Percentiles rank a stretch among this genome's conserved stretches.
Evolutionary conservation across 129 eudicot genomes (phyloP).

Genomic region (Logfia minima): DNA sequence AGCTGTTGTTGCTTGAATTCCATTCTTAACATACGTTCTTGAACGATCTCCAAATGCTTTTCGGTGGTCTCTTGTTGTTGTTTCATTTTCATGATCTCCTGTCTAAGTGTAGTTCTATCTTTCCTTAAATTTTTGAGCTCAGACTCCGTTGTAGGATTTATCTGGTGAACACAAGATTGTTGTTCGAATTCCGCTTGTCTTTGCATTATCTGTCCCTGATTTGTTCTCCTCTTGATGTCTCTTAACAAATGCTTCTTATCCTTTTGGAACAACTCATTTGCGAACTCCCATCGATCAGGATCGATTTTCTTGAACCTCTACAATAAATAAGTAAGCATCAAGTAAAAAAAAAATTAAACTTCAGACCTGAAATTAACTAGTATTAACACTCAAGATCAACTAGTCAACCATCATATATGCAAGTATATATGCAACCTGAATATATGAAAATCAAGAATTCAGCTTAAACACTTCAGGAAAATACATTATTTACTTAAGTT

Average conservation of each 20-base stretch:
- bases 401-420: background rate
- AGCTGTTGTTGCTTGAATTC: conserved; percentile 58
- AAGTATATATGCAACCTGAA: background rate
- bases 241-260: conserved; percentile 76
- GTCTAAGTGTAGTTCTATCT: conserved; percentile 43
- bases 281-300: conserved; percentile 84
- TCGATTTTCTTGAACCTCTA: conserved; percentile 87
- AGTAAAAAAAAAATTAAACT: background rate
- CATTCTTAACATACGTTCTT: conserved; percentile 46
- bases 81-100: conserved; percentile 55
- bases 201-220: conserved; percentile 32
- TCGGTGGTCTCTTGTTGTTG: conserved; percentile 52
- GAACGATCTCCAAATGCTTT: conserved; percentile 36
- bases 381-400: background rate
- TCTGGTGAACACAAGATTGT: conserved; percentile 19
- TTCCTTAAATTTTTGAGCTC: conserved; percentile 50
- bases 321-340: conserved; percentile 15
- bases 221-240: conserved; percentile 61
- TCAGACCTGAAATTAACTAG: background rate
- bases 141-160: conserved; percentile 31
- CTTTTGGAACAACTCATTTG: conserved; percentile 64
- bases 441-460: background rate
- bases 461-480: background rate
- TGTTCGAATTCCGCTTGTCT: conserved; percentile 27
- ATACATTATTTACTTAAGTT: background rate